Percentiles rank a stretch among this genome's conserved stretches.
Evolutionary conservation across 2,329 filamentous ascomycete genomes (phyloP).

Genomic region (Pleurostoma richardsiae): DNA sequence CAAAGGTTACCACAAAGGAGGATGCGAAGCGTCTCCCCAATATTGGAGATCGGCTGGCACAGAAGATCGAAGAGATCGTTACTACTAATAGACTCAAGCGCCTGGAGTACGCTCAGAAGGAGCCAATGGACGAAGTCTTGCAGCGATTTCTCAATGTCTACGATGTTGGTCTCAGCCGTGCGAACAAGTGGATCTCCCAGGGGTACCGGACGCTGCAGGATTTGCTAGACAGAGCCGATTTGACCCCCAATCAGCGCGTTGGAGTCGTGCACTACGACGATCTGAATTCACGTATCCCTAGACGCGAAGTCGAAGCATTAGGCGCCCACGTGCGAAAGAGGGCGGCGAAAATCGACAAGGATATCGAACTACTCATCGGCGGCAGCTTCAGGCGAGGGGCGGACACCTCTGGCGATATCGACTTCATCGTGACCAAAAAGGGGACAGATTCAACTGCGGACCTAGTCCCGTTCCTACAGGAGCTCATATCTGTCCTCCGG

Average conservation of each 20-base stretch:
- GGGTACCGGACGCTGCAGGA: constrained; percentile 74
- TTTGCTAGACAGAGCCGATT: constrained; percentile 51
- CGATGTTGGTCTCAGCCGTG: constrained; percentile 66
- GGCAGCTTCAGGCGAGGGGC: constrained; percentile 84
- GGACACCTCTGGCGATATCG: constrained; percentile 71
- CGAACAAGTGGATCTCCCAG: constrained; percentile 69
- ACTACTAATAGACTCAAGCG: constrained; percentile 65
- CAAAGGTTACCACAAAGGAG: constrained; percentile 60
- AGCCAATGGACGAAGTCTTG: constrained; percentile 61
- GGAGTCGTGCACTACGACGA: constrained; percentile 78
- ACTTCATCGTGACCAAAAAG: constrained; percentile 73
- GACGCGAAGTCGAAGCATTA: constrained; percentile 68
- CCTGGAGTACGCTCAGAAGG: constrained; percentile 64
- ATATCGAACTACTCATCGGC: constrained; percentile 67
- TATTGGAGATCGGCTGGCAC: constrained; percentile 68
- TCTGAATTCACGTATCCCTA: constrained; percentile 72
- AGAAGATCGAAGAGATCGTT: constrained; percentile 87
- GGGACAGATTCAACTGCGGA: constrained; percentile 47
- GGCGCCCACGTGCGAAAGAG: constrained; percentile 57
- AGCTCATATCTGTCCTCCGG: constrained; percentile 59
- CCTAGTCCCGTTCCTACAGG: constrained; percentile 57
- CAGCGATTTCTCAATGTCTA: constrained; percentile 74
- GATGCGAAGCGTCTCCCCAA: constrained; percentile 64
- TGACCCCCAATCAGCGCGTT: constrained; percentile 66
- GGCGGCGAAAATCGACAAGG: constrained; percentile 54